phyloP scores from a whole-genome alignment of 768 basidiomycete species.

The Leccinum boreale region DNA sequence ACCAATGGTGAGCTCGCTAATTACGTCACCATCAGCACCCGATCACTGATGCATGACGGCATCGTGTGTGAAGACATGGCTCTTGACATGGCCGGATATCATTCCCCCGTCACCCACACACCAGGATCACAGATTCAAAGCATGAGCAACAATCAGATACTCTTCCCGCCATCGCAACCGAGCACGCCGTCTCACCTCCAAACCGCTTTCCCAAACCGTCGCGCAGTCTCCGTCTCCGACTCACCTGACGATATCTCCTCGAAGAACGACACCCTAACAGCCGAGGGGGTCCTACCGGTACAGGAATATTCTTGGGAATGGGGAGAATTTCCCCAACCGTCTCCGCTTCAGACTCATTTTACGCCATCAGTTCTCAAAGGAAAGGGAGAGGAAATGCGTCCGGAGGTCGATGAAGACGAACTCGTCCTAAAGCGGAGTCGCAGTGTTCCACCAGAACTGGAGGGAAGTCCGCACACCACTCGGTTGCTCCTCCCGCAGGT shows the following conservation, averaged over 20 bases:
- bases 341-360: conserved; percentile 58
- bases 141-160: conserved; percentile 4
- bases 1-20: conserved; percentile 44
- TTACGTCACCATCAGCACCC: not conserved
- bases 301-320: conserved; percentile 93
- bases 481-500: conserved; percentile 18
- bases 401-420: conserved; percentile 19
- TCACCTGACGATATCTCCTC: conserved; percentile 49
- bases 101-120: conserved; percentile 30
- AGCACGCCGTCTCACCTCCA: conserved; percentile 21
- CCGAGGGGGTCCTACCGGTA: conserved; percentile 25
- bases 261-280: conserved; percentile 5
- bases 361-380: conserved; percentile 13
- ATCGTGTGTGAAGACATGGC: conserved; percentile 55
- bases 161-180: conserved; percentile 22
- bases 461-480: conserved; percentile 39
- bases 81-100: conserved; percentile 82
- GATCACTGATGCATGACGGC: conserved; percentile 4
- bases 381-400: conserved; percentile 12
- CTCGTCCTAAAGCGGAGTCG: conserved; percentile 42
- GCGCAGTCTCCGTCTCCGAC: conserved; percentile 51
- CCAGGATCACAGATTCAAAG: conserved; percentile 12
- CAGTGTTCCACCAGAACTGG: conserved; percentile 55
- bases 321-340: conserved; percentile 84
- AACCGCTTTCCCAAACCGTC: conserved; percentile 39